Conservation (phyloP, 148 eudicot species). For the Silene uniflora region DNA sequence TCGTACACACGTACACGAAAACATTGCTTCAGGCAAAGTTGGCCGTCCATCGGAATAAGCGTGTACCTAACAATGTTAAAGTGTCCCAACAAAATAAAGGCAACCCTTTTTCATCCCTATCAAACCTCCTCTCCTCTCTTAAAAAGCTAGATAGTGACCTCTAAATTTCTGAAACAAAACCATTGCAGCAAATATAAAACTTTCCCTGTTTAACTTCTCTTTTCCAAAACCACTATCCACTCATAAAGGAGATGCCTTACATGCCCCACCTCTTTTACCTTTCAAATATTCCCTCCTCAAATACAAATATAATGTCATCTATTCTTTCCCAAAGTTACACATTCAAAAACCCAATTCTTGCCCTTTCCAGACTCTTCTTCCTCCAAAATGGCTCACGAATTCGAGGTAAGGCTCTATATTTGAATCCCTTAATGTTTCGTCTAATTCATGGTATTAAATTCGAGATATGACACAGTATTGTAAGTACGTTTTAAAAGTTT, state of each 20-base stretch:
- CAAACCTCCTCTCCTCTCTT: background rate
- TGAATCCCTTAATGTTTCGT: background rate
- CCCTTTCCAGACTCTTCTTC: constrained; percentile 26
- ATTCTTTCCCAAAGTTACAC: constrained; percentile 28
- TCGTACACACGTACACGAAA: constrained; percentile 16
- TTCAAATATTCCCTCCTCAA: constrained; percentile 63
- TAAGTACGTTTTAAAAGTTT: background rate
- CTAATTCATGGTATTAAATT: background rate
- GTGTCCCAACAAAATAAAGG: background rate
- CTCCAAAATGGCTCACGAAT: constrained; percentile 45
- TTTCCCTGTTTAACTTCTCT: constrained; percentile 13
- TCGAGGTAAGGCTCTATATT: constrained; percentile 44
- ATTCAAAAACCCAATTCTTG: constrained; percentile 17
- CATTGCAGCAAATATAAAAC: constrained; percentile 12
- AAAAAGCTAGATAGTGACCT: constrained; percentile 19
- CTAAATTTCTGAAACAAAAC: constrained; percentile 12
- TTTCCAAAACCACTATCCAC: constrained; percentile 23
- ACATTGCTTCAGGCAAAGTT: constrained; percentile 5
- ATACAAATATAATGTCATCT: constrained; percentile 43
- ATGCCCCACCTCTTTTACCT: constrained; percentile 59
- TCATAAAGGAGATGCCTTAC: constrained; percentile 56
- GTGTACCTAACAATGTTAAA: background rate
- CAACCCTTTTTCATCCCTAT: constrained; percentile 9
- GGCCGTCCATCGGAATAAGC: background rate
- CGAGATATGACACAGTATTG: background rate